These are phyloP conservation scores for Calonectria crousiana DNA, from an alignment of 2,329 filamentous ascomycete species.

Conservation along the genomic window DNA sequence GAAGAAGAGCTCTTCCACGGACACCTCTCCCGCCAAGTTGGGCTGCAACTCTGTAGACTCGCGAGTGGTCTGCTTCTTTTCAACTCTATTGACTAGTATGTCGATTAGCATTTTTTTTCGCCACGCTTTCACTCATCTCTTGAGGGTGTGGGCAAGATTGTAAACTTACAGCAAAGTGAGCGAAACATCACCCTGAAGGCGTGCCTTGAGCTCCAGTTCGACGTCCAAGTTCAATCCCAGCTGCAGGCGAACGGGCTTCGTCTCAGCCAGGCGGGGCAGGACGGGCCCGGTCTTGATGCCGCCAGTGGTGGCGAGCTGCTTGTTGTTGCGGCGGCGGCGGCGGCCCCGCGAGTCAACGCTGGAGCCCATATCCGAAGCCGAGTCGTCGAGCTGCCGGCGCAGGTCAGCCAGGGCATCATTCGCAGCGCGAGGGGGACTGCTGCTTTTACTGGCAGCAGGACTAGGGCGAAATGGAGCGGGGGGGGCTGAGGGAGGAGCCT, in stretches of 20 bases:
- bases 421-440: conserved; percentile 27
- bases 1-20: conserved; percentile 36
- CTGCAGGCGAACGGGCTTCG: conserved; percentile 36
- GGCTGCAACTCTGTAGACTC: conserved; percentile 31
- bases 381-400: conserved; percentile 36
- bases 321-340: conserved; percentile 37
- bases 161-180: conserved; percentile 35
- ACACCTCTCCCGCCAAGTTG: conserved; percentile 29
- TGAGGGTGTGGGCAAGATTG: not conserved
- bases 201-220: conserved; percentile 34
- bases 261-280: conserved; percentile 34
- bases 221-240: conserved; percentile 36
- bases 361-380: conserved; percentile 34
- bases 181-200: conserved; percentile 35
- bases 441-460: conserved; percentile 16
- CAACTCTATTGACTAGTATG: conserved; percentile 34
- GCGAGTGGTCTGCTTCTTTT: conserved; percentile 32
- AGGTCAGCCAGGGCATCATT: conserved; percentile 35
- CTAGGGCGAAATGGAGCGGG: conserved; percentile 14
- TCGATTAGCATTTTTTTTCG: not conserved
- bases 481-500: conserved; percentile 8
- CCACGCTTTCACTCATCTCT: not conserved
- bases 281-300: conserved; percentile 35
- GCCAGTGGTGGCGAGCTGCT: conserved; percentile 32
- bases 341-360: conserved; percentile 36